These are phyloP conservation scores for Hanseniaspora clermontiae DNA, from an alignment of 805 yeast species.

Conservation along the genomic window DNA sequence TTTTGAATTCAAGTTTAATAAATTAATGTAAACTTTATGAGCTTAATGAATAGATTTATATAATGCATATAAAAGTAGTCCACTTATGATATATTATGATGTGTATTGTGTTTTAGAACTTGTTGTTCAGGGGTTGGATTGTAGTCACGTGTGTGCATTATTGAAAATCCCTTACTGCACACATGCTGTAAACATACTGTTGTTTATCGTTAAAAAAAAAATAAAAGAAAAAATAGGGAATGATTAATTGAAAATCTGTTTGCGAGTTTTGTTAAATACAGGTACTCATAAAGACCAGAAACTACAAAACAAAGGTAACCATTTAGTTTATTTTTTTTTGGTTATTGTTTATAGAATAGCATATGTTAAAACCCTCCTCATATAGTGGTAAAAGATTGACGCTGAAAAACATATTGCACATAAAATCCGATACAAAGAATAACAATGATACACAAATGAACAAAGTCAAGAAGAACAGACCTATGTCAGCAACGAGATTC, in stretches of 20 bases:
- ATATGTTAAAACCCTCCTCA: neutral
- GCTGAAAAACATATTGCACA: constrained; percentile 7
- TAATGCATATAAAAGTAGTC: neutral
- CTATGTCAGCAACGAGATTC: constrained; percentile 22
- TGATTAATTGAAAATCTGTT: neutral
- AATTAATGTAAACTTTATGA: neutral
- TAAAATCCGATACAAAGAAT: neutral
- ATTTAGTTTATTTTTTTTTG: too few relatives aligned
- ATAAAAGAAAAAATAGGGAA: neutral
- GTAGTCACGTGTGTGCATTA: neutral
- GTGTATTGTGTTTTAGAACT: too few relatives aligned
- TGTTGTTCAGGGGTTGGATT: too few relatives aligned
- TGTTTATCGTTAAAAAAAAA: neutral
- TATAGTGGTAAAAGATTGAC: neutral
- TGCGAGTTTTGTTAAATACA: too few relatives aligned
- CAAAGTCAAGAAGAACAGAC: constrained; percentile 10
- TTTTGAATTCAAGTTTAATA: neutral
- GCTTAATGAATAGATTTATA: neutral
- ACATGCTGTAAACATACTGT: neutral
- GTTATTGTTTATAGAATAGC: neutral
- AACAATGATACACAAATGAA: neutral
- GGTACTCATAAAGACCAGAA: too few relatives aligned
- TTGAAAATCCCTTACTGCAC: neutral
- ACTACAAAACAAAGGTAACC: too few relatives aligned
- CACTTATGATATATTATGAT: neutral